Conservation (phyloP, 306 rosid genomes). For the apple (Malus domestica) region DNA sequence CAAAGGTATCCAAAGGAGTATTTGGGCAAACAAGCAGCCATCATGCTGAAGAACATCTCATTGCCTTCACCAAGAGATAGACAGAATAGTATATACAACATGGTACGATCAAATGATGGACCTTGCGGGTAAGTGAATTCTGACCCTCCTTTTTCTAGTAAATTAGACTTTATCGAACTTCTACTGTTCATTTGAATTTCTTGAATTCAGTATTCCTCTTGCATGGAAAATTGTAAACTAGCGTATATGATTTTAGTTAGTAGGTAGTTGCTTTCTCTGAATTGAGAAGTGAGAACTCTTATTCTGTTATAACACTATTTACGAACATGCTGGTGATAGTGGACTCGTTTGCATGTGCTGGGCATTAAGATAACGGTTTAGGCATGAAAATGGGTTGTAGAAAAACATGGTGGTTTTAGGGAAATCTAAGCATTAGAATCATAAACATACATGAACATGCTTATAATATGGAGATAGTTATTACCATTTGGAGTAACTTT, state of each 20-base stretch:
- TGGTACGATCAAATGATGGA: constrained; percentile 57
- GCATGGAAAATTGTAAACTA: neutral
- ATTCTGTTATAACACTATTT: neutral
- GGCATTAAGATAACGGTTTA: neutral
- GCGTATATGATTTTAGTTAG: neutral
- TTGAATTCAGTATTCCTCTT: neutral
- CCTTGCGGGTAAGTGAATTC: constrained; percentile 55
- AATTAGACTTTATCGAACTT: neutral
- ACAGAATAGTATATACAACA: constrained; percentile 28
- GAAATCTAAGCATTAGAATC: neutral
- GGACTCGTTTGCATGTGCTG: neutral
- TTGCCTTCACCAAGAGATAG: constrained; percentile 33
- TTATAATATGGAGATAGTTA: neutral
- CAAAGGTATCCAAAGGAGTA: constrained; percentile 59
- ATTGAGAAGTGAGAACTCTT: neutral
- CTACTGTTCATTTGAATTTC: neutral
- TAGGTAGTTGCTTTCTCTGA: neutral
- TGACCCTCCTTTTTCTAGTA: neutral
- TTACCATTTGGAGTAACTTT: neutral
- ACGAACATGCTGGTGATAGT: neutral
- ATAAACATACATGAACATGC: neutral
- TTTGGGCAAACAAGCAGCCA: constrained; percentile 29
- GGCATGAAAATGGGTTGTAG: neutral
- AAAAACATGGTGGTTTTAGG: neutral
- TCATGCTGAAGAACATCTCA: constrained; percentile 39